These are phyloP conservation scores for Gamsiella multidivaricata DNA, from an alignment of 192 early-diverging fungal species.

Conservation along the genomic window DNA sequence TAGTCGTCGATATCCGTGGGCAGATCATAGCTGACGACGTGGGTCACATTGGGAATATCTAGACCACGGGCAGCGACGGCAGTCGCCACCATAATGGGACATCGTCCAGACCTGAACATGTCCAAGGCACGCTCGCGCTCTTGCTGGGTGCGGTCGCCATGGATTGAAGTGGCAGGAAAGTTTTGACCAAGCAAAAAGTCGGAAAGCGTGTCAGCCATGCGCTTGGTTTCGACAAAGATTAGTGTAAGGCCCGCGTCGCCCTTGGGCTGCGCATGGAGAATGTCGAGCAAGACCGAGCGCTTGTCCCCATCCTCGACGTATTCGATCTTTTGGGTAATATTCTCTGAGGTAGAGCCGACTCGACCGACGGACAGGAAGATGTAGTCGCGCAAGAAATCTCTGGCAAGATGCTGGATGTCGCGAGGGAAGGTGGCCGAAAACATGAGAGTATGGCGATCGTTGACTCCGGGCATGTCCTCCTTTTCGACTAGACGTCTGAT, in stretches of 20 bases:
- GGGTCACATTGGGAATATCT: constrained; percentile 84
- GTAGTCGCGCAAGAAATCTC: constrained; percentile 84
- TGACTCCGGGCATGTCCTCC: constrained; percentile 75
- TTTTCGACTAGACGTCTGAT: constrained; percentile 88
- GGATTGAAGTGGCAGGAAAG: constrained; percentile 93
- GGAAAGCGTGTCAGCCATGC: constrained; percentile 88
- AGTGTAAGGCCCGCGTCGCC: constrained; percentile 78
- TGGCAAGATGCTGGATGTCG: constrained; percentile 85
- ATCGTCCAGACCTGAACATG: constrained; percentile 84
- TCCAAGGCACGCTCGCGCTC: constrained; percentile 93
- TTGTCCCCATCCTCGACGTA: constrained; percentile 96
- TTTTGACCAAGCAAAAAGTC: constrained; percentile 77
- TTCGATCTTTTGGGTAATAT: constrained; percentile 93
- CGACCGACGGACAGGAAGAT: constrained; percentile 91
- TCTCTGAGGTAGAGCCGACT: constrained; percentile 95
- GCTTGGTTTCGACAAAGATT: constrained; percentile 98
- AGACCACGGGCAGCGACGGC: constrained; percentile 97
- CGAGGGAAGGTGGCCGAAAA: constrained; percentile 94
- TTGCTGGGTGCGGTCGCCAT: constrained; percentile 95
- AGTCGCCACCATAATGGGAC: constrained; percentile 92
- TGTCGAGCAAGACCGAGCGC: constrained; percentile 87
- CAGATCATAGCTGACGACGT: constrained; percentile 95
- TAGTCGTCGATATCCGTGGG: constrained; percentile 97
- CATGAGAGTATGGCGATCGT: constrained; percentile 91
- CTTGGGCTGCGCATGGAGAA: constrained; percentile 67